phyloP scores from a whole-genome alignment of 2,329 filamentous ascomycete genomes.

The Xylaria sp. region DNA sequence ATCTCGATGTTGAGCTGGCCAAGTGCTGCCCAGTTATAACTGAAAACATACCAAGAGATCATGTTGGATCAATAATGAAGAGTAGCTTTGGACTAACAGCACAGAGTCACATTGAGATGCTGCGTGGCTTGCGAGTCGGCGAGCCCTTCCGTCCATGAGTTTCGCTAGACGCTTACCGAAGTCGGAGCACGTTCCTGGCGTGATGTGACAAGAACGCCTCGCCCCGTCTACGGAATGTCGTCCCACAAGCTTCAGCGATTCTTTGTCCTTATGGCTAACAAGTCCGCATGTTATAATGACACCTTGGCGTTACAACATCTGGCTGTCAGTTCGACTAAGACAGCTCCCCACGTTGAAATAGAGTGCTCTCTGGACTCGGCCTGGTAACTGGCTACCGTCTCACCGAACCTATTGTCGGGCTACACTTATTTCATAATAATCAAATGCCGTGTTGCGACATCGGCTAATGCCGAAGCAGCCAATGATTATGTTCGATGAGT shows the following conservation, averaged over 20 bases:
- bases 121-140: slow-evolving; percentile 9
- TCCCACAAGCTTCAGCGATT: not conserved
- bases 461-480: not conserved
- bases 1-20: not conserved
- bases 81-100: not conserved
- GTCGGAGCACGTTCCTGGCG: not conserved
- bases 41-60: not conserved
- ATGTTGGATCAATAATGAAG: not conserved
- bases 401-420: not conserved
- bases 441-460: not conserved
- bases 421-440: not conserved
- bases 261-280: not conserved
- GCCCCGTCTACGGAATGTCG: not conserved
- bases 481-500: not conserved
- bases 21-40: not conserved
- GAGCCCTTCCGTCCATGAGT: not conserved
- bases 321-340: not conserved
- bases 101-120: not conserved
- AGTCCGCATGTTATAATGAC: slow-evolving; percentile 10
- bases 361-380: not conserved
- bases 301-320: slow-evolving; percentile 1
- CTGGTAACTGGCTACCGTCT: not conserved
- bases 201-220: not conserved
- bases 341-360: not conserved
- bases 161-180: not conserved